phyloP scores from a whole-genome alignment of 805 yeast genomes.

The Danielozyma ontarioensis region DNA sequence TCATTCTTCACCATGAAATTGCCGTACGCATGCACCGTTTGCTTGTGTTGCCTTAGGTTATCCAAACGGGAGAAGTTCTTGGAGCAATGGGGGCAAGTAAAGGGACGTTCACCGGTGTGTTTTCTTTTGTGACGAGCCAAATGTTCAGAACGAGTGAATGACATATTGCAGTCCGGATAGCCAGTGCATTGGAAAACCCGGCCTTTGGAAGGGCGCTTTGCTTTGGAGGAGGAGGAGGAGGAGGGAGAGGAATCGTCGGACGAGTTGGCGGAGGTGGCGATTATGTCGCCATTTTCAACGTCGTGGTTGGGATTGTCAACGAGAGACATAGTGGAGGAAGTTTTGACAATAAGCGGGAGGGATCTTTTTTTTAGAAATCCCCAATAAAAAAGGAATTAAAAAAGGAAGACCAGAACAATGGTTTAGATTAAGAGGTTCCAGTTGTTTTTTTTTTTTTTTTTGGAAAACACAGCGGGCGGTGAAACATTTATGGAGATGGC shows the following conservation, averaged over 20 bases:
- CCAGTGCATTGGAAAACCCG: constrained; percentile 81
- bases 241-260: not conserved
- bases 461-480: not conserved
- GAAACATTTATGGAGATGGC: not conserved
- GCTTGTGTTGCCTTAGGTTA: constrained; percentile 86
- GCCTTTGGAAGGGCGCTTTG: constrained; percentile 45
- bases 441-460: no score
- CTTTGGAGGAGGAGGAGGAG: constrained; percentile 10
- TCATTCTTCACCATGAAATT: constrained; percentile 10
- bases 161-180: constrained; percentile 80
- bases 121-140: constrained; percentile 87
- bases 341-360: no score
- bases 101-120: constrained; percentile 94
- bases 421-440: no score
- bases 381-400: not conserved
- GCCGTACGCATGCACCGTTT: constrained; percentile 54
- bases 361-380: no score
- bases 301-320: no score
- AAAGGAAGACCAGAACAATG: no score
- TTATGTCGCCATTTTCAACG: no score
- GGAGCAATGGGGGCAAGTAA: constrained; percentile 76
- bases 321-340: no score
- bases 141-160: constrained; percentile 88
- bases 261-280: no score
- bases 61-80: constrained; percentile 80